Base-by-base conservation (phyloP, 2,329 filamentous ascomycete species). In the Monilinia aucupariae region DNA sequence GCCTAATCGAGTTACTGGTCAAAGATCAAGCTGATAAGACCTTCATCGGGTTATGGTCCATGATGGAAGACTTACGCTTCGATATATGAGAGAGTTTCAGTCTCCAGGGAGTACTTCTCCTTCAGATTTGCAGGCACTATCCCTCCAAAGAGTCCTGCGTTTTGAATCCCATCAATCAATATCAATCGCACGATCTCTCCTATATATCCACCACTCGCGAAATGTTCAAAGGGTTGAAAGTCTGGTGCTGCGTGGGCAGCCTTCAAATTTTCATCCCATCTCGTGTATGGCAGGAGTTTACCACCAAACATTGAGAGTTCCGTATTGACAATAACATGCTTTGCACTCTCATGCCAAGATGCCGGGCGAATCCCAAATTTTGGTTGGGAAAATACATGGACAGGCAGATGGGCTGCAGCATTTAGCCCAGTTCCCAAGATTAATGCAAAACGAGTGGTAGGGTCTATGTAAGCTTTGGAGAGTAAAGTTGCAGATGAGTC, bases 351-450 rank as follows among this genome's bases (percentile, higher is more conserved):
- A 68, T 84, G 83, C 85, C 85, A 87, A 39, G 74, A 74, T 7
- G 75, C 71, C 0, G 84, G 82, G 10, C 84, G 79, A 32, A 74
- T 70, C 49, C 84, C 84, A 64, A 85, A 86, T 71, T 87, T 88
- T 53, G 75, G 64, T 50, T 75, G 77, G 34, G 80, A 78, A 61
- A 89, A 79, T 20, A 82, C 78, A 4, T 78, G 76, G 3, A 86
- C 79, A 6, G 86, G 85, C 32, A 88, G 78, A 70, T 88, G 84
- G 32, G 82, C 84, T 53, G 85, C 84, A 53, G 86, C 82, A 74
- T 89, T 89, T 64, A 85, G 79, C 37, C 86, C 86, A 0, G 86
- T 89, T 22, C 86, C 86, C 32, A 88, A 78, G 61, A 89, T 88
- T 49, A 89, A 79, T 43, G 82, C 82, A 69, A 88, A 85, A 25